Evolutionary conservation across 2,329 filamentous ascomycete species (phyloP).

Genomic region (Beauveria australis): DNA sequence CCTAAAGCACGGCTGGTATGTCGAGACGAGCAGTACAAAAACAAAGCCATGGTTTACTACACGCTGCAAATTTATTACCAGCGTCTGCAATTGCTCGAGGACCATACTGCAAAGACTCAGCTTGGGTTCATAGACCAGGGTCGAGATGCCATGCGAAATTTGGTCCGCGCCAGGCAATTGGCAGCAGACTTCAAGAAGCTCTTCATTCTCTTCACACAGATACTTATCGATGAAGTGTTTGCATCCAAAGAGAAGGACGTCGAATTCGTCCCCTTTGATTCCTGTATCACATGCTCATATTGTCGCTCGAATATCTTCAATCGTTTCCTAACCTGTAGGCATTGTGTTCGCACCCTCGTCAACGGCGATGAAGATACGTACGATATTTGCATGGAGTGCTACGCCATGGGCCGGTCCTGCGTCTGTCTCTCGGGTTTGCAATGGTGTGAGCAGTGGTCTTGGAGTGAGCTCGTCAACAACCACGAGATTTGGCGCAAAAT

Average conservation of each 20-base stretch:
- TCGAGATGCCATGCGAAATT: conserved; percentile 34
- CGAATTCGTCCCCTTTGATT: conserved; percentile 75
- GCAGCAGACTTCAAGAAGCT: conserved; percentile 74
- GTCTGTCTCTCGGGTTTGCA: conserved; percentile 74
- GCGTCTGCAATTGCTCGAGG: conserved; percentile 48
- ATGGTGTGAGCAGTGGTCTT: conserved; percentile 91
- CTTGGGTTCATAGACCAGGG: conserved; percentile 41
- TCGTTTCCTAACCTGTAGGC: conserved; percentile 84
- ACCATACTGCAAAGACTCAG: conserved; percentile 35
- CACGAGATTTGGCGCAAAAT: conserved; percentile 78
- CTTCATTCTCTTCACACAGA: conserved; percentile 67
- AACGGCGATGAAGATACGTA: conserved; percentile 75
- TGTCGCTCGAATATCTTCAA: conserved; percentile 97
- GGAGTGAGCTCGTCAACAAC: conserved; percentile 66
- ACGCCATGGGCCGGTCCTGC: conserved; percentile 93
- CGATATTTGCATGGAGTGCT: conserved; percentile 97
- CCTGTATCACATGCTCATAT: conserved; percentile 90
- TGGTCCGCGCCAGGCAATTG: conserved; percentile 55
- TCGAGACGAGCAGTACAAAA: conserved; percentile 97
- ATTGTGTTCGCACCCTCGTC: conserved; percentile 61
- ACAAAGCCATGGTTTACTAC: conserved; percentile 90
- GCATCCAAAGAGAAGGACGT: conserved; percentile 60
- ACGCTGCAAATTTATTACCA: conserved; percentile 71
- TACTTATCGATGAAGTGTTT: conserved; percentile 83
- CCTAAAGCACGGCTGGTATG: conserved; percentile 86